A percentile compares a stretch with the other conserved stretches of the same genome.
phyloP scores from a whole-genome alignment of 2,329 filamentous ascomycete genomes.

The Fusarium sp. region DNA sequence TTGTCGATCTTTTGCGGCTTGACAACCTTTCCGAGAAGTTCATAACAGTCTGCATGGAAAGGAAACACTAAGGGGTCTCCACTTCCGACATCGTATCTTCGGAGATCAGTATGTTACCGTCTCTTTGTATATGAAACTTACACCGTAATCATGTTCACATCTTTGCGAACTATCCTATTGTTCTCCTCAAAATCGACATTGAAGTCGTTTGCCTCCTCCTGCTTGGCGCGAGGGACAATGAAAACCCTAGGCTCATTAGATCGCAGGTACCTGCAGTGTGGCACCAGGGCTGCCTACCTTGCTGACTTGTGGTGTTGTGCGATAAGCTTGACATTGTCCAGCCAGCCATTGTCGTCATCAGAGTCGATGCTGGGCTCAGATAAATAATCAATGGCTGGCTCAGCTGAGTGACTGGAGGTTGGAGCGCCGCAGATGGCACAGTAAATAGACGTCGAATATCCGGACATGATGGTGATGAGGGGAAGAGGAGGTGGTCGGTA shows the following conservation, averaged over 20 bases:
- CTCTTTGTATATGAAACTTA: no score
- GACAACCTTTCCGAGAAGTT: neutral
- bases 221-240: neutral
- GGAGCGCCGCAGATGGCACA: neutral
- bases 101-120: neutral
- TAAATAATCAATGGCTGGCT: neutral
- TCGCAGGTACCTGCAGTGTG: no score
- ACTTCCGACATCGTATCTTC: neutral
- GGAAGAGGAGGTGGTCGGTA: neutral
- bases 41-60: neutral
- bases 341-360: neutral
- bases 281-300: no score
- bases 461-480: neutral
- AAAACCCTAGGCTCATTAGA: neutral
- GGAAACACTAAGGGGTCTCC: neutral
- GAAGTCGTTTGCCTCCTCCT: neutral
- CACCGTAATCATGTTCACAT: neutral
- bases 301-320: neutral
- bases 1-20: neutral
- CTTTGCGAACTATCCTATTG: neutral
- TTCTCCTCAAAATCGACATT: neutral
- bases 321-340: neutral
- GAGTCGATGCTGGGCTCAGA: neutral
- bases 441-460: neutral
- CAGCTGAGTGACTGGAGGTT: neutral